These are phyloP conservation scores for Theileria luwenshuni DNA, from an alignment of 169 alveolate species.

Conservation along the genomic window DNA sequence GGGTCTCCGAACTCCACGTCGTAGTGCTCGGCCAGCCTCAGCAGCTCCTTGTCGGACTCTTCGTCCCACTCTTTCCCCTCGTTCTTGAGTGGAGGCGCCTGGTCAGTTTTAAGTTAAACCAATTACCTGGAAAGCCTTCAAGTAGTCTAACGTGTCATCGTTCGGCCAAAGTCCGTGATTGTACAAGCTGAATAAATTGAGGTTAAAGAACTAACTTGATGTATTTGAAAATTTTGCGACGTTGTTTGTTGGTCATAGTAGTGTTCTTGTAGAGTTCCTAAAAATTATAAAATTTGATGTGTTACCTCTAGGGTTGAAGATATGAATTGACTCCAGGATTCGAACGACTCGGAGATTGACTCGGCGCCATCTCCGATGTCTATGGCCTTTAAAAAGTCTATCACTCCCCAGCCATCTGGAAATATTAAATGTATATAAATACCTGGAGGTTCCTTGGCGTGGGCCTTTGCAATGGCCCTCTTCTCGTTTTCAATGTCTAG, in stretches of 20 bases:
- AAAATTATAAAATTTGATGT: not conserved
- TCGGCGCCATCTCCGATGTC: conserved; percentile 82
- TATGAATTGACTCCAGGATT: conserved; percentile 78
- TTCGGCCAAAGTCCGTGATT: conserved; percentile 87
- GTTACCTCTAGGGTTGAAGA: conserved; percentile 73
- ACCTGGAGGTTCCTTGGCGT: conserved; percentile 79
- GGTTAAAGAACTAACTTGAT: conserved; percentile 58
- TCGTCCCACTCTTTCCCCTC: conserved; percentile 84
- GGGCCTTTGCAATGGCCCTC: conserved; percentile 66
- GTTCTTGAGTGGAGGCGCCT: conserved; percentile 80
- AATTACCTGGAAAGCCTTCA: conserved; percentile 74
- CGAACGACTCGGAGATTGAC: conserved; percentile 75
- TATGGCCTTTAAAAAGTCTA: conserved; percentile 75
- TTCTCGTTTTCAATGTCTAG: conserved; percentile 77
- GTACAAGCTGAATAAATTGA: conserved; percentile 55
- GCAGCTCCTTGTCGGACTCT: conserved; percentile 75
- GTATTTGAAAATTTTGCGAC: conserved; percentile 75
- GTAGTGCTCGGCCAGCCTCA: conserved; percentile 76
- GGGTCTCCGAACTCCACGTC: conserved; percentile 86
- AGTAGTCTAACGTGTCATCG: conserved; percentile 71
- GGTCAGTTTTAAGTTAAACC: no score
- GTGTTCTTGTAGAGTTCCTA: conserved; percentile 74
- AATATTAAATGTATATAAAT: not conserved
- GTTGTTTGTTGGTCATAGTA: conserved; percentile 79
- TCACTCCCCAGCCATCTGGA: conserved; percentile 79